Percentiles rank a stretch among this genome's conserved stretches.
These are phyloP conservation scores for Chalciporus pseudorubinellus DNA, from an alignment of 768 basidiomycete genomes.

Conservation along the genomic window DNA sequence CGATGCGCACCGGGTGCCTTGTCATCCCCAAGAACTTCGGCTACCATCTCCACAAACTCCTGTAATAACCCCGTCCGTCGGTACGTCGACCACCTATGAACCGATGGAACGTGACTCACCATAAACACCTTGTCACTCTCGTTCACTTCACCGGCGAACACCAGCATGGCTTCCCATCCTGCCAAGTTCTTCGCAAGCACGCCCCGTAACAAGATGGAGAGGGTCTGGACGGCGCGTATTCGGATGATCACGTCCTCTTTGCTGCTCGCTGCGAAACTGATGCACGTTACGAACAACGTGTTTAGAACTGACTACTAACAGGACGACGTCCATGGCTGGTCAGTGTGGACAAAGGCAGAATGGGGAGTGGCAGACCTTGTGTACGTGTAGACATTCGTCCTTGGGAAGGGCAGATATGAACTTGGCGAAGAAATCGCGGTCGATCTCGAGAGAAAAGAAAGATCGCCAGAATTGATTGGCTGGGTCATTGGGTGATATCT, in stretches of 20 bases:
- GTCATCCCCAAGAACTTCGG: constrained; percentile 44
- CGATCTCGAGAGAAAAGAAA: constrained; percentile 51
- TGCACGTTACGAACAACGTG: constrained; percentile 46
- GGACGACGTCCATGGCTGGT: constrained; percentile 10
- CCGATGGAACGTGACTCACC: constrained; percentile 26
- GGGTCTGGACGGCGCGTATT: constrained; percentile 49
- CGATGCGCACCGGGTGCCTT: constrained; percentile 34
- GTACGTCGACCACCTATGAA: not conserved
- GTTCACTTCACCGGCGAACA: constrained; percentile 58
- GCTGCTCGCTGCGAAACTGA: constrained; percentile 37
- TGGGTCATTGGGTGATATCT: constrained; percentile 45
- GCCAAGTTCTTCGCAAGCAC: constrained; percentile 56
- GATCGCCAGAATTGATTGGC: constrained; percentile 50
- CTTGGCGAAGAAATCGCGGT: constrained; percentile 43
- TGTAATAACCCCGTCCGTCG: constrained; percentile 23
- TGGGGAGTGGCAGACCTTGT: constrained; percentile 44
- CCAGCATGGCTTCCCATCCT: constrained; percentile 74
- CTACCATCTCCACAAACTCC: constrained; percentile 50
- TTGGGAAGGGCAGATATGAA: constrained; percentile 44
- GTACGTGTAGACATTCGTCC: constrained; percentile 45
- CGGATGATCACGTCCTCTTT: constrained; percentile 18
- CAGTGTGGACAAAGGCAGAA: constrained; percentile 6
- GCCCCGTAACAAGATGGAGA: constrained; percentile 45
- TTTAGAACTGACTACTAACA: constrained; percentile 50
- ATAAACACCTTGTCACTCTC: constrained; percentile 60